Percentiles rank a stretch among this genome's conserved stretches.
Evolutionary conservation across 116 monocot species (phyloP).

Genomic region (Dioscorea cayenensis): DNA sequence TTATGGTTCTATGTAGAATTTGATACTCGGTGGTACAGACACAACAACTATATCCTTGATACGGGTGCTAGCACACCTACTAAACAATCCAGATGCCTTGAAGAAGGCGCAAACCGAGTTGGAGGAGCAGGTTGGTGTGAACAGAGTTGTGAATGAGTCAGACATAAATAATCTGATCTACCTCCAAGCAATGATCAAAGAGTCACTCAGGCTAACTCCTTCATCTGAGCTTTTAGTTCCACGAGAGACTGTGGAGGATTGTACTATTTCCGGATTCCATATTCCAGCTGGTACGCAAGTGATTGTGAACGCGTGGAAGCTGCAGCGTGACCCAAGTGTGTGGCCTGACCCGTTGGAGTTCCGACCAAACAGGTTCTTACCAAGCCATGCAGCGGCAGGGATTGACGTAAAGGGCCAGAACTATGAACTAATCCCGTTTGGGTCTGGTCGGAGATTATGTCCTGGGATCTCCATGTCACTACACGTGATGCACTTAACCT

Average conservation of each 20-base stretch:
- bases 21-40: slow-evolving; percentile 31
- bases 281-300: slow-evolving; percentile 28
- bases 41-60: slow-evolving; percentile 24
- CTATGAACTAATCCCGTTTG: slow-evolving; percentile 33
- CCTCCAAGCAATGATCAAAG: slow-evolving; percentile 38
- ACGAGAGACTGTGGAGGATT: slow-evolving; percentile 23
- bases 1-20: slow-evolving; percentile 7
- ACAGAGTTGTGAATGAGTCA: slow-evolving; percentile 22
- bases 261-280: slow-evolving; percentile 23
- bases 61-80: slow-evolving; percentile 17
- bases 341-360: slow-evolving; percentile 36
- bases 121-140: slow-evolving; percentile 18
- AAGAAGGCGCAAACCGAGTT: slow-evolving; percentile 25
- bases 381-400: neutral
- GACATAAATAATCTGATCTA: slow-evolving; percentile 35
- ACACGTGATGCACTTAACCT: slow-evolving; percentile 20
- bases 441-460: slow-evolving; percentile 31
- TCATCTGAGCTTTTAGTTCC: slow-evolving; percentile 20
- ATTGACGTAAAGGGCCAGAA: slow-evolving; percentile 30
- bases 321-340: slow-evolving; percentile 25
- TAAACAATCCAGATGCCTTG: slow-evolving; percentile 17
- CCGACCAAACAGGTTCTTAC: slow-evolving; percentile 36
- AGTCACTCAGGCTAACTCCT: slow-evolving; percentile 30
- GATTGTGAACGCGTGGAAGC: slow-evolving; percentile 33
- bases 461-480: slow-evolving; percentile 27